Evolutionary conservation across 2,329 filamentous ascomycete genomes (phyloP).

Genomic region (Sclerotinia subarctica): DNA sequence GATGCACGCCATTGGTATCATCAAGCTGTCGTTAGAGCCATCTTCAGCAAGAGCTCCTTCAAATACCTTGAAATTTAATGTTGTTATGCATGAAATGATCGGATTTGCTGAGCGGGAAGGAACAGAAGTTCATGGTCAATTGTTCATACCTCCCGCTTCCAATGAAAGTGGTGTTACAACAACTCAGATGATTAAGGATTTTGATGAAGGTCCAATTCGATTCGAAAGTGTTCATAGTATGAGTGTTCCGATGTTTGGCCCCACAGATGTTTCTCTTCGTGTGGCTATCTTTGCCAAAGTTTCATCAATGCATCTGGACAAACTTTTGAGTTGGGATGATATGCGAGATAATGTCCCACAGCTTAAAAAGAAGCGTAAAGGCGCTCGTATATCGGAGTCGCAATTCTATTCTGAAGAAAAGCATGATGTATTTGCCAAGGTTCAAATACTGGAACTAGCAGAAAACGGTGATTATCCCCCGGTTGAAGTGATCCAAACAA

Average conservation of each 20-base stretch:
- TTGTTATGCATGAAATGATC: conserved; percentile 94
- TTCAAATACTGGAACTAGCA: conserved; percentile 88
- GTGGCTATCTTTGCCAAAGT: conserved; percentile 91
- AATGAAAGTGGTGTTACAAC: conserved; percentile 91
- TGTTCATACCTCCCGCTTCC: conserved; percentile 90
- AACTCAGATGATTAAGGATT: conserved; percentile 89
- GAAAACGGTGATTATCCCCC: conserved; percentile 89
- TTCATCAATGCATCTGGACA: conserved; percentile 91
- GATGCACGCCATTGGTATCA: conserved; percentile 81
- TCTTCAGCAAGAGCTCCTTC: conserved; percentile 89
- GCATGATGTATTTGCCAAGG: conserved; percentile 83
- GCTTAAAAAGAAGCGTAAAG: conserved; percentile 51
- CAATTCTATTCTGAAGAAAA: conserved; percentile 93
- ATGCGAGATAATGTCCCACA: conserved; percentile 77
- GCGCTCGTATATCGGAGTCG: conserved; percentile 75
- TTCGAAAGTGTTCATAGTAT: conserved; percentile 99
- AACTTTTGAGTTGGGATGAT: conserved; percentile 96
- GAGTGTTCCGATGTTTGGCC: conserved; percentile 80
- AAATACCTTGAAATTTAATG: conserved; percentile 94
- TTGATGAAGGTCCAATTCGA: conserved; percentile 86
- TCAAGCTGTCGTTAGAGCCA: conserved; percentile 87
- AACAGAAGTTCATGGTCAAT: conserved; percentile 89
- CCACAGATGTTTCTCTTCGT: conserved; percentile 71
- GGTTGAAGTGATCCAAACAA: conserved; percentile 86
- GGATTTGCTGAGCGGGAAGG: conserved; percentile 96